phyloP scores from a whole-genome alignment of 1,284 basidiomycete species.

The Wolfiporia cocos region DNA sequence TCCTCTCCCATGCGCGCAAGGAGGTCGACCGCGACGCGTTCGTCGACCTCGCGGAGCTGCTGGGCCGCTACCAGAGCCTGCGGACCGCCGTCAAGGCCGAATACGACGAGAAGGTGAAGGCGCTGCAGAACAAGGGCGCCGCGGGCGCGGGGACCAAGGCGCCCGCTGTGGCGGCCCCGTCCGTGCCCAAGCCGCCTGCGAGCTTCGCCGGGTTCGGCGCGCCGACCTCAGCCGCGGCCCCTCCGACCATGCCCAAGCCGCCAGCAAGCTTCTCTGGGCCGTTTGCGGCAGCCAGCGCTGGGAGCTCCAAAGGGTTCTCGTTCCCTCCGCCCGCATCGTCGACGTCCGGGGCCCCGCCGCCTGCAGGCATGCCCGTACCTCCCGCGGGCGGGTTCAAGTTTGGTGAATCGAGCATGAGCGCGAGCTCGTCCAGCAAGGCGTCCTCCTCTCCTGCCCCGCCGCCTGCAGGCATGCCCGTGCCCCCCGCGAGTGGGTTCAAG shows the following conservation, averaged over 20 bases:
- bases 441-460: no score
- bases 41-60: constrained; percentile 52
- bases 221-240: constrained; percentile 8
- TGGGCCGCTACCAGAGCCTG: constrained; percentile 62
- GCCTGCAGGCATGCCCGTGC: no score
- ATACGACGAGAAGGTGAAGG: constrained; percentile 37
- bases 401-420: no score
- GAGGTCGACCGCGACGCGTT: constrained; percentile 74
- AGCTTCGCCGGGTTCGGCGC: neutral
- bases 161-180: neutral
- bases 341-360: no score
- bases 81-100: constrained; percentile 54
- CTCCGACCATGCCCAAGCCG: constrained; percentile 35
- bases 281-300: constrained; percentile 1
- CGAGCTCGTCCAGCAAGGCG: no score
- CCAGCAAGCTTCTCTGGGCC: constrained; percentile 28
- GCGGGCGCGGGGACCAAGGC: no score
- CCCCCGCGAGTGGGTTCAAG: no score
- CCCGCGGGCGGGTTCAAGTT: no score
- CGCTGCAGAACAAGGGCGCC: constrained; percentile 4
- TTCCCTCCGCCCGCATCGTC: neutral
- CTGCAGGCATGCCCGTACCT: no score
- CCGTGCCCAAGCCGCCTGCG: neutral
- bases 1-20: constrained; percentile 57
- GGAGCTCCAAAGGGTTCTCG: neutral